A percentile compares a stretch with the other conserved stretches of the same genome.
These are phyloP conservation scores for Xeromyces bisporus DNA, from an alignment of 495 filamentous ascomycete species.

Conservation along the genomic window DNA sequence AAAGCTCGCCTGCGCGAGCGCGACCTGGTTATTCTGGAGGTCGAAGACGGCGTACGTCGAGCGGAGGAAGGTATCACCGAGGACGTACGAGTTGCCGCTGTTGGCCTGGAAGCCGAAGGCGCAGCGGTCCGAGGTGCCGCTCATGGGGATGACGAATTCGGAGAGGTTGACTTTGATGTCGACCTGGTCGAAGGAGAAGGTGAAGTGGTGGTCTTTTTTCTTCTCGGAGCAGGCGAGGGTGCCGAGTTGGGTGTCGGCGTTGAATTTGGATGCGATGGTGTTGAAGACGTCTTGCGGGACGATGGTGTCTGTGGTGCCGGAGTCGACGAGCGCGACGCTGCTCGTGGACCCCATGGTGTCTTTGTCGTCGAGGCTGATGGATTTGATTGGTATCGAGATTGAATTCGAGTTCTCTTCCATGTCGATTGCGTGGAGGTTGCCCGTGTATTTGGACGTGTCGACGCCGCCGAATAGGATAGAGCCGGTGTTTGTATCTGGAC, in stretches of 20 bases:
- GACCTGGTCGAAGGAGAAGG: slow-evolving; percentile 9
- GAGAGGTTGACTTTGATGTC: slow-evolving; percentile 52
- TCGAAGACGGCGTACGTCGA: slow-evolving; percentile 90
- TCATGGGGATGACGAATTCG: slow-evolving; percentile 59
- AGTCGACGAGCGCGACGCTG: slow-evolving; percentile 65
- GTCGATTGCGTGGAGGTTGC: slow-evolving; percentile 56
- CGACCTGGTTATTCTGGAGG: slow-evolving; percentile 72
- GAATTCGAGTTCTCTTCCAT: slow-evolving; percentile 41
- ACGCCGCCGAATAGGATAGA: slow-evolving; percentile 86
- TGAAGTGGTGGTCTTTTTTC: slow-evolving; percentile 33
- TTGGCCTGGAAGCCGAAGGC: slow-evolving; percentile 46
- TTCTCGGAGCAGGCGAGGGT: slow-evolving; percentile 40
- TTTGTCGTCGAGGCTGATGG: slow-evolving; percentile 46
- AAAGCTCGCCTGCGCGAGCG: slow-evolving; percentile 71
- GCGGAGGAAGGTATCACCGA: slow-evolving; percentile 88
- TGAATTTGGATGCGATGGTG: slow-evolving; percentile 44
- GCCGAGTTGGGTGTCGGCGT: slow-evolving; percentile 48
- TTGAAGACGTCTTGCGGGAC: slow-evolving; percentile 54
- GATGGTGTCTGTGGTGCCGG: slow-evolving; percentile 81
- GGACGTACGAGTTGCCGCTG: slow-evolving; percentile 25
- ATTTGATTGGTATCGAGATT: slow-evolving; percentile 68
- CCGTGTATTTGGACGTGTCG: slow-evolving; percentile 62
- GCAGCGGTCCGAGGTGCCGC: slow-evolving; percentile 62
- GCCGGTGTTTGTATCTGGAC: slow-evolving; percentile 46
- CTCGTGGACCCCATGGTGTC: slow-evolving; percentile 25